These are phyloP conservation scores for Coemansia sp. DNA, from an alignment of 192 early-diverging fungal genomes.

Conservation along the genomic window DNA sequence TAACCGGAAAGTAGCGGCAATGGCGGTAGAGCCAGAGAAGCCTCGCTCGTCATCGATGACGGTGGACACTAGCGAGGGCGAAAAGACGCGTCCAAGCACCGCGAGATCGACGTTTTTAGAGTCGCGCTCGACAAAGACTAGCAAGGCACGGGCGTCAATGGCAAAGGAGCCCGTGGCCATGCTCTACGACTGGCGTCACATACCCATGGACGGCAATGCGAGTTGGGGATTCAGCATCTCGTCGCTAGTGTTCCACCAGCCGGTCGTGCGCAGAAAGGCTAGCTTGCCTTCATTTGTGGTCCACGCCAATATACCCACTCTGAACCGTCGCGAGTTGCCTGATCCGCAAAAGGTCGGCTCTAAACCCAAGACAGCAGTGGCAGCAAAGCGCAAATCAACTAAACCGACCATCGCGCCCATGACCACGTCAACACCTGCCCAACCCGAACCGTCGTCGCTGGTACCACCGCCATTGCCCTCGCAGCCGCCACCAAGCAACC, in stretches of 20 bases:
- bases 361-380: not conserved
- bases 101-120: conserved; percentile 19
- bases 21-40: conserved; percentile 34
- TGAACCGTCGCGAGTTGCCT: conserved; percentile 42
- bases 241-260: conserved; percentile 36
- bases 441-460: not conserved
- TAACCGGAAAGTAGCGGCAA: conserved; percentile 28
- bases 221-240: conserved; percentile 51
- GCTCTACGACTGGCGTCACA: conserved; percentile 38
- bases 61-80: conserved; percentile 17
- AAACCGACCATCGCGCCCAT: conserved; percentile 21
- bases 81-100: conserved; percentile 19
- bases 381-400: conserved; percentile 2
- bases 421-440: not conserved
- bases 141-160: conserved; percentile 28
- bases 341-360: conserved; percentile 20
- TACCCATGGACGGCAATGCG: conserved; percentile 27
- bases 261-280: conserved; percentile 33
- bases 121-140: conserved; percentile 12
- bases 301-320: conserved; percentile 43
- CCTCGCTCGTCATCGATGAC: conserved; percentile 50
- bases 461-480: not conserved
- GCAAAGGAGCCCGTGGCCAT: conserved; percentile 27
- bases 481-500: not conserved
- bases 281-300: conserved; percentile 31